Base-by-base conservation (phyloP, 805 yeast species). In the Metschnikowia orientalis region DNA sequence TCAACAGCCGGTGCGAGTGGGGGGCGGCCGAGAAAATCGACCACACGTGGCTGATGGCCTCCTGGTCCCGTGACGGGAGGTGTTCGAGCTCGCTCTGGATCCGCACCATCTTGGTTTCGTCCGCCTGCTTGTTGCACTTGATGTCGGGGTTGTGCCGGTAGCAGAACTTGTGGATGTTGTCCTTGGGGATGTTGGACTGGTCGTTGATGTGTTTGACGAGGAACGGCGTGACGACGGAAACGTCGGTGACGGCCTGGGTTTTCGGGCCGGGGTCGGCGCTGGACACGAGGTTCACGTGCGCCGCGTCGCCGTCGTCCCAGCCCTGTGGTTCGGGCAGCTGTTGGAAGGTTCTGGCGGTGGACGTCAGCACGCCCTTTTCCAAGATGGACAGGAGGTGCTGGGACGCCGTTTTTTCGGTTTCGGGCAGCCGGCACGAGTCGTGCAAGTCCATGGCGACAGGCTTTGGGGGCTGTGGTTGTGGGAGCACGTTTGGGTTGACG, bases 81-180 rank as follows among this genome's bases (percentile, higher is more conserved):
- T 63, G 63, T 40, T 77, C 83, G 15, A 81, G 51, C 28, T 61
- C 57, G 11, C 53, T 41, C 53, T 85, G 94, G 27, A 86, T 72
- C 37, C 73, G 73, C 22, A 69, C 68, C 81, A 84, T 73, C 48
- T 75, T 74, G 23, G 55, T 53, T 35, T 73, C 78, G 54, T 83
- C 94, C 1, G 82, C 73, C 36, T 68, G 70, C 40, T 80, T 80
- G 53, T 79, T 80, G 50, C 87, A 77, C 28, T 79, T 77, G 26
- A 85, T 71, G 35, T 86, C 89, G 3, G 97, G 97, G 52, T 90
- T 86, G 58, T 90, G 98, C 33, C 97, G 68, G 57, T 90, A 90
- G 54, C 98, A 90, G 60, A 75, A 90, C 44, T 72, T 71, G 47
- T 78, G 81, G 51, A 69, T 74, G 46, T 75, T 72, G 44, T 72